Evolutionary conservation across 805 yeast species (phyloP), one percentile per base, ranked within the genome.

Genomic region (Metschnikowia proteae): DNA sequence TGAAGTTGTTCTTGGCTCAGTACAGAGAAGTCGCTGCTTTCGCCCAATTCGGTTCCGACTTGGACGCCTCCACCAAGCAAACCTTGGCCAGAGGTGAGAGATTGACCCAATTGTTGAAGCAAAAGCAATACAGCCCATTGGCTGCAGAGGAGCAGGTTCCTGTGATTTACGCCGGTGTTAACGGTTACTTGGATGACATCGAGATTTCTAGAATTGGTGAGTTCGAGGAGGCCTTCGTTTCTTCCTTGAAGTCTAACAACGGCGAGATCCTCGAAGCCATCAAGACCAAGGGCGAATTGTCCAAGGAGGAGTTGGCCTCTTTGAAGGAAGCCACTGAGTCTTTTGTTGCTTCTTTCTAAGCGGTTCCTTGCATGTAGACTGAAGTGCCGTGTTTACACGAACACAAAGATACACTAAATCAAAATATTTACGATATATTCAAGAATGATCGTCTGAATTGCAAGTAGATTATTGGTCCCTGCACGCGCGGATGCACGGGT

Each of bases 11-110:
- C 97, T 88, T 94, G 84, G 99, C 99, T 68, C 99, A 94, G 83
- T 94, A 94, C 88, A 91, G 99, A 89, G 99, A 94, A 86, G 99
- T 94, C 67, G 99, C 99, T 74, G 99, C 99, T 68, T 94, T 94
- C 78, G 99, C 99, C 68, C 99, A 94, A 84, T 94, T 94, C 84
- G 99, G 99, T 86, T 94, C 99, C 64, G 99, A 94, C 80, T 84
- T 94, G 76, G 99, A 94, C 79, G 98, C 99, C 65, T 90, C 97
- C 54, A 94, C 99, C 78, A 94, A 92, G 83, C 97, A 90, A 82
- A 94, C 99, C 70, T 85, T 94, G 75, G 80, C 81, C 68, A 91
- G 99, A 87, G 99, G 99, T 90, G 99, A 94, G 86, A 92, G 99
- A 83, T 87, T 94, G 72, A 94, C 99, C 66, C 98, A 91, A 82